Evolutionary conservation across 768 basidiomycete species (phyloP).

Genomic region (Mycena filopes): DNA sequence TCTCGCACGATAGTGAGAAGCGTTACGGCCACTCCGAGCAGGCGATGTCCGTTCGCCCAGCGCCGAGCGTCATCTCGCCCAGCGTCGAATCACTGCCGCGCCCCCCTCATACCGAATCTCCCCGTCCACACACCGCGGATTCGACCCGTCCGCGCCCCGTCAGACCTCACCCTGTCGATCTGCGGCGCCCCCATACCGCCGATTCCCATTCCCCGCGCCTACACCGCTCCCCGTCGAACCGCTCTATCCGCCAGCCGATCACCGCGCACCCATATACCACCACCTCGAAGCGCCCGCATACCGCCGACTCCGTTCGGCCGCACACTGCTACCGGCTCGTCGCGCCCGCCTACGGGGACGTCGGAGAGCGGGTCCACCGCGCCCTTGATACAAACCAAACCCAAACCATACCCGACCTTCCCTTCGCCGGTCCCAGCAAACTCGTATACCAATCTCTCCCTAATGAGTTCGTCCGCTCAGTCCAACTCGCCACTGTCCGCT

Average conservation of each 20-base stretch:
- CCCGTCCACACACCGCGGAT: background rate
- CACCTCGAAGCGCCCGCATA: background rate
- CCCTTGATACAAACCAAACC: background rate
- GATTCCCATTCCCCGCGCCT: no score
- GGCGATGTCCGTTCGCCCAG: background rate
- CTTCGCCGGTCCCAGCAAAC: slow-evolving; percentile 19
- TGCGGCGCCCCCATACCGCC: background rate
- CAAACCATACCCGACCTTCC: slow-evolving; percentile 18
- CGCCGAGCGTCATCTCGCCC: background rate
- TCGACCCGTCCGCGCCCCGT: background rate
- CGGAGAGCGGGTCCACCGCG: background rate
- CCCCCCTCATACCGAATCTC: background rate
- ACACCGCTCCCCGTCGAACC: no score
- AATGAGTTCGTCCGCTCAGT: background rate
- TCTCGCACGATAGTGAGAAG: slow-evolving; percentile 18
- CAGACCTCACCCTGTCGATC: background rate
- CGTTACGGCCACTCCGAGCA: slow-evolving; percentile 6
- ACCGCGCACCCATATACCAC: no score
- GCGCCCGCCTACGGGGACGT: background rate
- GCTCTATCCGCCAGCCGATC: no score
- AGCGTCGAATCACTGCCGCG: background rate
- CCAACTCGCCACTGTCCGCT: background rate
- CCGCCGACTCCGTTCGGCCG: background rate
- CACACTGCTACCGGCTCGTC: no score
- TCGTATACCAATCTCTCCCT: slow-evolving; percentile 11